Evolutionary conservation across 352 stramenopile genomes (phyloP), one percentile per base, ranked within the genome.

Genomic region (Pythium brachiatum): DNA sequence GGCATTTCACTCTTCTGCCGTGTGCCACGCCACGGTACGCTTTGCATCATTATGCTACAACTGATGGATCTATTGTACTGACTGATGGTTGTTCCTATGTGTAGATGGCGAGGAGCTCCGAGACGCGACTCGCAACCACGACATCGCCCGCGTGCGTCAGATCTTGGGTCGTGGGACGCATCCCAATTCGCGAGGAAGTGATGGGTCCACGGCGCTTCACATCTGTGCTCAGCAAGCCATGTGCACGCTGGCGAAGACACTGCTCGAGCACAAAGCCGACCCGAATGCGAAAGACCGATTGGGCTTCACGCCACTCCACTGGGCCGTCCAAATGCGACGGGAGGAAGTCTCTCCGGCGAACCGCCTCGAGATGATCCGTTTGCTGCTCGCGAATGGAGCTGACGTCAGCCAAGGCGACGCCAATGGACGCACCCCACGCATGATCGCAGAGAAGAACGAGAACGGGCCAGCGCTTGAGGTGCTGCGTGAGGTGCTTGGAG

Each of bases 191-290:
- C 70, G 61, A 32, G 85, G 75, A 20, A 78, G 72, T 9, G 85
- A 92, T 63, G 81, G 85, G 29, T 75, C 76, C 9, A 91, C 83
- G 7, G 75, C 86, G 7, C 62, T 94, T n/a, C 83, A 94, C 46
- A 82, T 94, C 43, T 92, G 83, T 57, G 82, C 66, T 0, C 83
- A 94, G 52, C 86, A 94, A 71, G 83, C 86, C 2, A 78, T 91
- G 54, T 63, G 74, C 53, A 73, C 72, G 18, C 77, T 75, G 0
- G 83, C 80, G 1, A 76, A 84, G 21, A 55, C 83, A 27, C 71
- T 94, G 51, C 72, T 94, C 9, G 78, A 84, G 52, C 68, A 85
- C 54, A 70, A 74, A 43, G 82, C 83, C n/a, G 73, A 92, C 51
- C 69, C 77, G 3, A 92, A 93, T 51, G 55, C 79, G 16, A 47